Evolutionary conservation across 1,284 basidiomycete species (phyloP), one percentile per base, ranked within the genome.

Genomic region (Cystobasidiaceae sp.): DNA sequence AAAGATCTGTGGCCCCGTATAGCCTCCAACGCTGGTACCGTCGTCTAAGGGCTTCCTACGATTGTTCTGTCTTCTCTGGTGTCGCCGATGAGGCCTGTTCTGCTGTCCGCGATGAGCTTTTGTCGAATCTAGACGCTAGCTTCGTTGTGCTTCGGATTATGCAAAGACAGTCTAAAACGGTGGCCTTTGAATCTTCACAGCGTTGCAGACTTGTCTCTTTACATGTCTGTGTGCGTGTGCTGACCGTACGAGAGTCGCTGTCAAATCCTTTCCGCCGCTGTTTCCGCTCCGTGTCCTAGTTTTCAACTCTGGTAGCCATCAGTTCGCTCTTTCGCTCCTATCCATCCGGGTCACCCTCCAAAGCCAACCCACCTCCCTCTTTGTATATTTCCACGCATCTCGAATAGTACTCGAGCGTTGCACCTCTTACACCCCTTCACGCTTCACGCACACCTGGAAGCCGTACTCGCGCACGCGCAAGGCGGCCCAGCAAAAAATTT

Each of bases 1-100:
- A n/a, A 93, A 77, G 94, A 98, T 83, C 84, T 98, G 71, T 98
- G 96, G 94, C 94, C 94, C 72, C 93, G 94, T 93, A 97, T 98
- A 65, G 78, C 78, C 68, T 92, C 93, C 72, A 97, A 97, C 82
- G 93, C 93, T 71, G 93, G 93, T 77, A 97, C 93, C 71, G 94
- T 98, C 79, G 94, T 97, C 73, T 84, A 82, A 81, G 55, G 37
- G 48, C 21, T 49, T 65, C 23, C 28, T n/a, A n/a, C n/a, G n/a
- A n/a, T n/a, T n/a, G n/a, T n/a, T n/a, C n/a, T n/a, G n/a, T n/a
- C n/a, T n/a, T n/a, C n/a, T n/a, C n/a, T n/a, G n/a, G n/a, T n/a
- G n/a, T n/a, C n/a, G n/a, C n/a, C n/a, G n/a, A n/a, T n/a, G n/a
- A n/a, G 23, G 1, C 27, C 44, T 37, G 50, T 52, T 52, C 32